Conservation (phyloP, 352 stramenopile species). For the Phytophthora ohioensis region DNA sequence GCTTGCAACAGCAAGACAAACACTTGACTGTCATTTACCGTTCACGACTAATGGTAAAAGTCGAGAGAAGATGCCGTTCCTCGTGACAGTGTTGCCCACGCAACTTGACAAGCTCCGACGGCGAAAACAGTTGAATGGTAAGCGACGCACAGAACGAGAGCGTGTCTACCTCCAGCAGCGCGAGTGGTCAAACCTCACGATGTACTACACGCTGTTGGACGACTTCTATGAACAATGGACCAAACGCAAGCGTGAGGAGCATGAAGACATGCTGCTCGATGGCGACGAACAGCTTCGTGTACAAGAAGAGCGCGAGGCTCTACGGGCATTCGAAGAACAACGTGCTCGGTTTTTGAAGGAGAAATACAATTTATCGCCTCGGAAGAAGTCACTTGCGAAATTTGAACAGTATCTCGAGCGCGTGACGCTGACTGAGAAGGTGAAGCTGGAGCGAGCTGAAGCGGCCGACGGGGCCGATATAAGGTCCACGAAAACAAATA, state of each 20-base stretch:
- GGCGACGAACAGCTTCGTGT: slow-evolving; percentile 35
- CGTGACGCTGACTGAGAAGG: slow-evolving; percentile 60
- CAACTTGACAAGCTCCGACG: slow-evolving; percentile 49
- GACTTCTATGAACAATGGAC: slow-evolving; percentile 77
- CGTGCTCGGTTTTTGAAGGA: slow-evolving; percentile 62
- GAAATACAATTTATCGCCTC: slow-evolving; percentile 62
- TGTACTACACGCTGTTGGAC: slow-evolving; percentile 71
- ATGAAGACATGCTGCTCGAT: slow-evolving; percentile 44
- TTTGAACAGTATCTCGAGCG: slow-evolving; percentile 68
- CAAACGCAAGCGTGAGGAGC: slow-evolving; percentile 42
- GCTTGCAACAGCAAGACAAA: slow-evolving; percentile 8
- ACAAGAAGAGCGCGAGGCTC: slow-evolving; percentile 47
- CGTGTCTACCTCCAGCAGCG: slow-evolving; percentile 50
- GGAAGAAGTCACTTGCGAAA: slow-evolving; percentile 43
- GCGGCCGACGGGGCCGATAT: slow-evolving; percentile 20
- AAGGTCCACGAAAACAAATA: neutral
- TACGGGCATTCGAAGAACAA: slow-evolving; percentile 50
- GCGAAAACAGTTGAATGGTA: slow-evolving; percentile 48
- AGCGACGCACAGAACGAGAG: slow-evolving; percentile 52
- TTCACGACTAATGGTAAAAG: slow-evolving; percentile 83
- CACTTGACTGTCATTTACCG: slow-evolving; percentile 40
- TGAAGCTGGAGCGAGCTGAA: slow-evolving; percentile 53
- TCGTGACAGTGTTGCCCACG: slow-evolving; percentile 48
- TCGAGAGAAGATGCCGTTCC: slow-evolving; percentile 63
- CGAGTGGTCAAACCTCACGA: slow-evolving; percentile 55